Base-by-base conservation (phyloP, 768 basidiomycete species). In the Rhodotorula paludigena region DNA sequence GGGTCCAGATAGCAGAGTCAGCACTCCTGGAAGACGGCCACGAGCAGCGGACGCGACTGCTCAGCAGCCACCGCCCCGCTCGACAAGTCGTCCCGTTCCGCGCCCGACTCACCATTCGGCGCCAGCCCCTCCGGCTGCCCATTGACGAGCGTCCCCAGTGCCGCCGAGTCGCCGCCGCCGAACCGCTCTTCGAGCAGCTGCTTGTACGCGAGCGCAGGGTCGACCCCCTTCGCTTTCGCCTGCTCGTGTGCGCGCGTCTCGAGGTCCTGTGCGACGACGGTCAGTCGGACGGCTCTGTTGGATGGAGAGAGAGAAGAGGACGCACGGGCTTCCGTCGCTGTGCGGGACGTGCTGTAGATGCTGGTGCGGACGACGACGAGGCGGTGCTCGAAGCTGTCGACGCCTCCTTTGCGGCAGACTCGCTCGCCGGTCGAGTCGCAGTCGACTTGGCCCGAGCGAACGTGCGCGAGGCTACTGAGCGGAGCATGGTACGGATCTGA, bases 111-210 rank as follows among this genome's bases (percentile, higher is more conserved):
- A 54, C 52, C 52, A 35, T 60, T 28, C 36, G 45, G 28, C 28
- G 52, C 58, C 28, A 66, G 5, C 1, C 64, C 64, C 36, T 66
- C 39, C 1, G 64, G 64, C 33, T 66, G 30, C 7, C 64, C 64
- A 33, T 66, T 51, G 30, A 66, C 64, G 9, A 66, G 35, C 16
- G 54, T n/a, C 2, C 64, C 64, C 11, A 66, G 28, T 35, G 64
- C 64, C 0, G 52, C 51, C 18, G 64, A 41, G 25, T 66, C 64
- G 6, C 25, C 51, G 3, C 64, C 64, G 7, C 64, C 64, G 36
- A 66, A 66, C 28, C 64, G 41, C 21, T 66, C 64, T 30, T 66
- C 64, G 28, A 66, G 58, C 1, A 36, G 44, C 2, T 38, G 39
- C 52, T 59, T 16, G 52, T 66, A 66, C 28, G 54, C 64, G 7